These are phyloP conservation scores for Catharanthus roseus DNA, from an alignment of 257 asterid genomes.

Conservation along the genomic window DNA sequence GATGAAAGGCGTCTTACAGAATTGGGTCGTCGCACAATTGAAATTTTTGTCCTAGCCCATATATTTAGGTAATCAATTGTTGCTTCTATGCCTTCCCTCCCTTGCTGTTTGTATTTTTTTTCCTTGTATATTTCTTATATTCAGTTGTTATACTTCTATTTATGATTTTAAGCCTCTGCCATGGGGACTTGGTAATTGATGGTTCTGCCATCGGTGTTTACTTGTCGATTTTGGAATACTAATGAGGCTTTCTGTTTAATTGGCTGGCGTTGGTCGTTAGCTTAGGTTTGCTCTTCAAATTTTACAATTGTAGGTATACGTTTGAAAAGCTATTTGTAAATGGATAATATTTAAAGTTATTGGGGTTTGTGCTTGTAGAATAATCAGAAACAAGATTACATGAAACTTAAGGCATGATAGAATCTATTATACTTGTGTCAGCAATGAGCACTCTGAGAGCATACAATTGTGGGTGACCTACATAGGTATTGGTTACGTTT, in stretches of 20 bases:
- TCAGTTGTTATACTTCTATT: not conserved
- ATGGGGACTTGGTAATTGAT: not conserved
- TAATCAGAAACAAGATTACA: not conserved
- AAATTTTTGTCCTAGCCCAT: conserved; percentile 75
- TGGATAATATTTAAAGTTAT: not conserved
- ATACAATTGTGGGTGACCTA: no score
- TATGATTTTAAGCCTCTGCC: not conserved
- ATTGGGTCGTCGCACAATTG: conserved; percentile 93
- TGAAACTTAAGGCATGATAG: not conserved
- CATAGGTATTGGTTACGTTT: no score
- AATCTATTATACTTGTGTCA: no score
- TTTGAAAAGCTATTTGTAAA: not conserved
- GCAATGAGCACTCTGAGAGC: no score
- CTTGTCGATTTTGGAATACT: not conserved
- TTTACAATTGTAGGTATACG: not conserved
- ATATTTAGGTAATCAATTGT: conserved; percentile 59
- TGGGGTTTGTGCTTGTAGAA: not conserved
- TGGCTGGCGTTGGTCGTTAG: not conserved
- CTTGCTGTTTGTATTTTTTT: not conserved
- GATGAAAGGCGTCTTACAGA: conserved; percentile 93
- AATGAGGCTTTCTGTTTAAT: not conserved
- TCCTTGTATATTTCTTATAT: not conserved
- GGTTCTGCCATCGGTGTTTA: not conserved
- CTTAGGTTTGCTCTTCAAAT: not conserved
- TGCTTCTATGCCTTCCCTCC: not conserved